Conservation (phyloP, 2,329 filamentous ascomycete species). For the Botrytis squamosa region DNA sequence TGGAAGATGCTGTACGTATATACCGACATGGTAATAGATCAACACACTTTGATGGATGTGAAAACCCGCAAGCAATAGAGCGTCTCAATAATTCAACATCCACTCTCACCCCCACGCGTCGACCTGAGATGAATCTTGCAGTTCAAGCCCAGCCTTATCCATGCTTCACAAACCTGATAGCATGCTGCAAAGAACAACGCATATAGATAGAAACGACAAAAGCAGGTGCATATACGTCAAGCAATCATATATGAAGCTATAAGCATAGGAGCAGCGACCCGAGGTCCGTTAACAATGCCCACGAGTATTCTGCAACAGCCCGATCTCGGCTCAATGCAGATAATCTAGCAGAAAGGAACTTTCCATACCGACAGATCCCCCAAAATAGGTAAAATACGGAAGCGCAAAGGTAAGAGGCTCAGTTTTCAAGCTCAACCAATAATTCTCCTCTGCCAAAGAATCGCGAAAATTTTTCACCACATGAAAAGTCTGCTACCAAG, state of each 20-base stretch:
- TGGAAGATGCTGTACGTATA: not conserved
- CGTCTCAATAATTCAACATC: not conserved
- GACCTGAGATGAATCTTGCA: not conserved
- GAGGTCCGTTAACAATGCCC: not conserved
- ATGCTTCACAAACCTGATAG: not conserved
- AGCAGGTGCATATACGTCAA: not conserved
- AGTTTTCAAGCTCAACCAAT: not conserved
- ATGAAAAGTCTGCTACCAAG: not conserved
- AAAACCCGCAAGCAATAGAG: not conserved
- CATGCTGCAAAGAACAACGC: not conserved
- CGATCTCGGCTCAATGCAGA: not conserved
- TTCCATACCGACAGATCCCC: not conserved
- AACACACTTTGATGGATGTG: not conserved
- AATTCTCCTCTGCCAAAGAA: not conserved
- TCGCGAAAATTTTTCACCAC: not conserved
- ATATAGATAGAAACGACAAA: not conserved
- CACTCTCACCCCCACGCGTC: not conserved
- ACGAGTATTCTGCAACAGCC: not conserved
- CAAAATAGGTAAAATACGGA: too few relatives aligned
- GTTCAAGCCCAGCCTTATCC: not conserved
- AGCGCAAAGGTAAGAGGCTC: not conserved
- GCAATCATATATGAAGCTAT: not conserved
- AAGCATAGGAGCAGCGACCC: not conserved
- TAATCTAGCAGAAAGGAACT: not conserved
- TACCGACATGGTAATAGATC: not conserved